Base-by-base conservation (phyloP, 495 filamentous ascomycete genomes). In the Aspergillus sparsus region DNA sequence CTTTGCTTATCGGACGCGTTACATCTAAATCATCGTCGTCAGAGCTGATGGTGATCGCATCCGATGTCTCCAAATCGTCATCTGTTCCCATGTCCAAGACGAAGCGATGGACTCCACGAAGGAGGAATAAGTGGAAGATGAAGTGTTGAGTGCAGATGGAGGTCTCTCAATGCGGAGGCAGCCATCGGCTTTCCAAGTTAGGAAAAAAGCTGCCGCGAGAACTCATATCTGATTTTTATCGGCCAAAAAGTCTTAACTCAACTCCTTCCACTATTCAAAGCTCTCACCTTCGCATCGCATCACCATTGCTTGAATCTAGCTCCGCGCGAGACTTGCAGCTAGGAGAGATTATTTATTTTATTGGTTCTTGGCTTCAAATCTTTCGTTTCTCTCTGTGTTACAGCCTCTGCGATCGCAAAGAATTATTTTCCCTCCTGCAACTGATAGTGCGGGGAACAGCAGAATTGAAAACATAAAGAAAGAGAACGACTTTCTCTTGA, bases 1-100 rank as follows among this genome's bases (percentile, higher is more conserved):
- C 11, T 56, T 53, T 42, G 55, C 15, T 52, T 53, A 53, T 53
- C 55, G 71, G 68, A 21, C 55, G 60, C 45, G 72, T 68, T 49
- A 62, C 58, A 53, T 78, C 71, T 36, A 77, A 59, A 57, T 79
- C 77, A 49, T 81, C 77, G 52, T 80, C 75, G 46, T 72, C 73
- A 10, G 70, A 73, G 60, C 71, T 68, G 49, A 73, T 57, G 0
- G 57, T 67, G n/a, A 69, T 70, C 27, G 64, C 59, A 52, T 75
- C 72, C 5, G 62, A 54, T 7, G 59, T 39, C 39, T 58, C 62
- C 11, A 68, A 16, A 27, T 69, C 69, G 55, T 58, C 58, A 34
- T 50, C 52, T 15, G 57, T 60, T 49, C 59, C 62, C 68, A 71
- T 70, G 6, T 45, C 49, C 13, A 45, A 5, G 10, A 37, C 15